Evolutionary conservation across 2,329 filamentous ascomycete species (phyloP).

Genomic region (Trichoderma atroviride): DNA sequence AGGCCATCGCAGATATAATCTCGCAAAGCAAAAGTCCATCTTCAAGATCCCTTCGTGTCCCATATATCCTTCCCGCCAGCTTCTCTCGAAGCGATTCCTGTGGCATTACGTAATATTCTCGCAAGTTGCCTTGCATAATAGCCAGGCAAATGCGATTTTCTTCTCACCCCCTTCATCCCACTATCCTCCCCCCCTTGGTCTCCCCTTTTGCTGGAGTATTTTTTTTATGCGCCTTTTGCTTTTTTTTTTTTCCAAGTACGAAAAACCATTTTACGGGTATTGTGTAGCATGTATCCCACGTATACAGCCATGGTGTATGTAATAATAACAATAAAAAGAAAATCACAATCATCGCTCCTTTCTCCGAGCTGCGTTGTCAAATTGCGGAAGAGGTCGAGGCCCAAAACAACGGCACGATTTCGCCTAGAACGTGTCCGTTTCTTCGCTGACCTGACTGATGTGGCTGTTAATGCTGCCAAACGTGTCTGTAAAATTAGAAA

Average conservation of each 20-base stretch:
- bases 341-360: neutral
- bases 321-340: neutral
- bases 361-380: neutral
- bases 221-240: neutral
- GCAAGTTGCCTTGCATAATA: conserved; percentile 19
- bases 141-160: neutral
- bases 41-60: conserved; percentile 15
- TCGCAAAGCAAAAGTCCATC: conserved; percentile 15
- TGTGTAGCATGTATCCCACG: neutral
- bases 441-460: conserved; percentile 29
- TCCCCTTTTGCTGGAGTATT: neutral
- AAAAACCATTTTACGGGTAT: conserved; percentile 14
- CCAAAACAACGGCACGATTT: conserved; percentile 19
- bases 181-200: neutral
- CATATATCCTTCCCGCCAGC: conserved; percentile 19
- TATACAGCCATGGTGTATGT: neutral
- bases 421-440: conserved; percentile 43
- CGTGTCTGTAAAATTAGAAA: conserved; percentile 34
- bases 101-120: conserved; percentile 21
- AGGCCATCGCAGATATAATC: conserved; percentile 9
- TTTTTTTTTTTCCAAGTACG: neutral
- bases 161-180: neutral
- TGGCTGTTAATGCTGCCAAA: conserved; percentile 41
- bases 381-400: neutral
- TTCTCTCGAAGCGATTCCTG: conserved; percentile 16